Evolutionary conservation across 2,329 filamentous ascomycete species (phyloP), one percentile per base, ranked within the genome.

Genomic region (Nemania sp.): DNA sequence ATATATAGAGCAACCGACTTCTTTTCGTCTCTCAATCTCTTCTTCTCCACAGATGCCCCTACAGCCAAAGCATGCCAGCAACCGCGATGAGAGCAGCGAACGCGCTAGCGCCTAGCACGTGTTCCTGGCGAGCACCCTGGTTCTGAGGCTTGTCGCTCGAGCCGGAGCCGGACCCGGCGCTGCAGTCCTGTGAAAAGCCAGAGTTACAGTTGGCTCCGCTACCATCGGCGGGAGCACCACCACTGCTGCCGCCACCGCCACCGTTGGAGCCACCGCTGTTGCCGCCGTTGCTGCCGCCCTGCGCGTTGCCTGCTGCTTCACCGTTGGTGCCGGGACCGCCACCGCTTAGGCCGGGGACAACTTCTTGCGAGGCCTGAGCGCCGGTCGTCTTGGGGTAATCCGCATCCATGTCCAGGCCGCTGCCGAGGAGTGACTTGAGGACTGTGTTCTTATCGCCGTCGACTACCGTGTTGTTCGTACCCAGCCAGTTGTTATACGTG

Each of bases 341-440:
- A 23, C 67, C 67, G 39, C 61, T 70, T 28, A 68, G 40, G 12
- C 68, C 68, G 11, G 68, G 68, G 45, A 66, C 61, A 39, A 66
- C 61, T 8, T 62, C 63, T 30, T 50, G 50, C 2, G 56, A 57
- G 37, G 56, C 58, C 26, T 62, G 59, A 26, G 61, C 53, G n/a
- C 62, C 64, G 54, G 74, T 77, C 19, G 72, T 71, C 22, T 36
- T 53, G 4, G 67, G 59, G 37, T 63, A 59, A 31, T 66, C 67
- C 47, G 66, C 67, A 52, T 80, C 70, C 81, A 87, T 90, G 68
- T 97, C 80, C 36, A 86, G 80, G 47, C 94, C 94, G 1, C 89
- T 90, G n/a, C 85, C 92, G 48, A 86, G 75, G 59, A 97, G 83
- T 20, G 89, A 94, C 61, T 84, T 86, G 24, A 99, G 80, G 11